Base-by-base conservation (phyloP, 1,284 basidiomycete species). In the Sphaerobolus stellatus region DNA sequence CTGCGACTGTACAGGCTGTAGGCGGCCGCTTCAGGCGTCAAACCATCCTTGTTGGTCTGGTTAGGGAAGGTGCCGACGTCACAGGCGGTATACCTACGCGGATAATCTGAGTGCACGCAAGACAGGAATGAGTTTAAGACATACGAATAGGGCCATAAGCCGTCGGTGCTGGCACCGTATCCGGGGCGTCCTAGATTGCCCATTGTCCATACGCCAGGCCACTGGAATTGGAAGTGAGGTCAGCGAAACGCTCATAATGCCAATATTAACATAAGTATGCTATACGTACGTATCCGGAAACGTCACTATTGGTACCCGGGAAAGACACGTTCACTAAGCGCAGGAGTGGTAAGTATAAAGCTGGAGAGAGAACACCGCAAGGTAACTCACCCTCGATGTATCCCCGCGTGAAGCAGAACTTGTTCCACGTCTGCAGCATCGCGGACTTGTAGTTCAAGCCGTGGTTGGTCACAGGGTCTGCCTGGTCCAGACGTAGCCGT, bases 191-290 rank as follows among this genome's bases (percentile, higher is more conserved):
- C 75, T 2, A 77, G 62, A 50, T 77, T 90, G 7, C 88, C 88
- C 86, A 90, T 87, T 0, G 82, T 80, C 88, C 88, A 88, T 9
- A 64, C 58, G n/a, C 53, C 58, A 38, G 59, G 57, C 58, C 58
- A 61, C 41, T 77, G 67, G 24, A n/a, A n/a, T n/a, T n/a, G n/a
- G n/a, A n/a, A n/a, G n/a, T n/a, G n/a, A n/a, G n/a, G 82, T 78
- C 60, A 43, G n/a, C 41, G 50, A 56, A 24, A 76, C 53, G 2
- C 48, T 34, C 1, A 4, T 7, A 9, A 14, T 43, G 18, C 7
- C 24, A 28, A 49, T 14, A 29, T 1, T 40, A 24, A 27, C 33
- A 33, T 31, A 33, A 41, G 40, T 22, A 30, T n/a, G n/a, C n/a
- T 34, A 48, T 1, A 73, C 75, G 62, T 59, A 77, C 76, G 56